Evolutionary conservation across 345 rosid species (phyloP), one percentile per base, ranked within the genome.

Genomic region (Salix viminalis): DNA sequence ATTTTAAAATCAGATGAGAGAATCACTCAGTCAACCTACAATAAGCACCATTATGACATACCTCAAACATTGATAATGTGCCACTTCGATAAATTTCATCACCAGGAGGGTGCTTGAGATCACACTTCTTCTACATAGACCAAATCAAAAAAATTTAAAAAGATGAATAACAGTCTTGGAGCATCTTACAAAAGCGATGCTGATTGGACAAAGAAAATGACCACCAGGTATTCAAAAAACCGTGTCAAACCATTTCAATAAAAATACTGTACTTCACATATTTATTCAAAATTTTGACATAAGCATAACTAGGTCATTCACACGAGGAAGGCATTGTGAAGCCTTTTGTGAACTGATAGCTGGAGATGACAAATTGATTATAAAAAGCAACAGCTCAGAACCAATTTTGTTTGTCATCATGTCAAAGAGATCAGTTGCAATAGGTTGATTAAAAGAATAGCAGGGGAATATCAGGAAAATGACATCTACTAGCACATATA

Each of bases 61-160:
- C 98, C 98, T 96, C 98, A 87, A 96, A 96, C 99, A 96, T 96
- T 70, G 99, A 96, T 81, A 96, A 77, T 11, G 98, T 96, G 77
- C 97, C 97, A 70, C 99, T 85, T 81, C 99, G 89, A 75, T 96
- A 96, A 77, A 96, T 96, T 89, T 94, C 99, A 83, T 96, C 99
- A 26, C 98, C 99, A 70, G 99, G 99, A 21, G 98, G 99, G 74
- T 96, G 97, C 88, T 96, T 94, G 68, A 94, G 88, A 87, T 96
- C 99, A 81, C 99, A 95, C 85, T 95, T 95, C 82, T 83, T 91
- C 98, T 94, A 77, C 77, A 88, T 26, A 65, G 32, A 58, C 24
- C 42, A 65, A 30, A 32, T 23, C 21, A 48, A 32, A 44, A 44
- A 23, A 19, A 71, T 30, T 19, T 73, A 69, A 65, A 19, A 72